Evolutionary conservation across 2,329 filamentous ascomycete species (phyloP), one percentile per base, ranked within the genome.

Genomic region (Penicillium sp.): DNA sequence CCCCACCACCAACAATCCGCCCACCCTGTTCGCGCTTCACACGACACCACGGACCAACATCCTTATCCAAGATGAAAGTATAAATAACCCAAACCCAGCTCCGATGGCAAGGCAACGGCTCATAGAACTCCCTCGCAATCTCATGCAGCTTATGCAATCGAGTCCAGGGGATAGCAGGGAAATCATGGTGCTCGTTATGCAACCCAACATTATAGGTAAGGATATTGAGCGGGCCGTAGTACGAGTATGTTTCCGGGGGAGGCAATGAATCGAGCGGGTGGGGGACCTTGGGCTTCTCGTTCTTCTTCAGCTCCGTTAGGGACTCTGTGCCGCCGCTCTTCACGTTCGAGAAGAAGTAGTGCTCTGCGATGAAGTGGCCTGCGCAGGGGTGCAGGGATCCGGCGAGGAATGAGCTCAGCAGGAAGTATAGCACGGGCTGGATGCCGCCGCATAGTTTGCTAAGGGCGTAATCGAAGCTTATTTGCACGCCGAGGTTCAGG

Each of bases 151-250:
- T 82, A 53, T 87, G 89, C 39, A 99, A 82, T 33, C 89, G 83
- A 10, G 92, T 97, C 94, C 94, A 99, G 0, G 94, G 93, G 46
- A 99, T 85, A 47, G 94, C 94, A 11, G 94, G 94, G 78, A 99
- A 99, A 76, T 99, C 94, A 75, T 99, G 94, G 77, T 99, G 94
- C 81, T 99, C 94, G 73, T 99, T 99, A 81, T 99, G 94, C 70
- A 97, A 80, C 52, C 94, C 94, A 45, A 99, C 94, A 68, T 99
- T 99, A 82, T 97, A 99, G 0, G 92, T 96, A 49, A 99, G 78
- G 68, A 92, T 77, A 78, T 99, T 99, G 63, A 97, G 83, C 0
- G 89, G 85, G 0, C 94, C 94, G 73, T 99, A 99, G 83, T 99
- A 99, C 47, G 89, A 93, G 79, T 91, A 99, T 1, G 94, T 99